These are phyloP conservation scores for Auricularia sp. DNA, from an alignment of 768 basidiomycete species.

Conservation along the genomic window DNA sequence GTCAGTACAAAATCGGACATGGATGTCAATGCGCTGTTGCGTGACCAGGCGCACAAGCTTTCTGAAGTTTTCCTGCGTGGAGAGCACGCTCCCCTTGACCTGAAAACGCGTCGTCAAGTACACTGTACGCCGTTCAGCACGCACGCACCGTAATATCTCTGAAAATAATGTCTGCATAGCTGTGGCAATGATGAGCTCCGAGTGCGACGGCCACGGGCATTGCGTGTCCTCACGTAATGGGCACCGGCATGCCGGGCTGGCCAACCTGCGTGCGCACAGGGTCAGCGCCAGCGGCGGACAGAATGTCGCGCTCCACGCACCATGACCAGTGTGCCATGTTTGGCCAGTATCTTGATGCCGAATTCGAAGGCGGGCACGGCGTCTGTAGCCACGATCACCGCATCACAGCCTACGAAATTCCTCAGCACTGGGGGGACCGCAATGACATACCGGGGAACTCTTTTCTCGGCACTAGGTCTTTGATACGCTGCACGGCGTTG, in stretches of 20 bases:
- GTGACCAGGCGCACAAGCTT: not conserved
- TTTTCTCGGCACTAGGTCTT: not conserved
- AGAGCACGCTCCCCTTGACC: not conserved
- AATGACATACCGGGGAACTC: not conserved
- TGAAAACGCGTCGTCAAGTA: not conserved
- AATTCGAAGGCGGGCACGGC: slow-evolving; percentile 10
- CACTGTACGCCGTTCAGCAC: not conserved
- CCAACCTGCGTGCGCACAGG: not conserved
- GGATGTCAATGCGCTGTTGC: not conserved
- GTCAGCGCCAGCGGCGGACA: not conserved
- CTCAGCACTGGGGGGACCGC: not conserved
- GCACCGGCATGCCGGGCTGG: slow-evolving; percentile 8
- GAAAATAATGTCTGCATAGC: slow-evolving; percentile 5
- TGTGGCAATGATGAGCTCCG: not conserved
- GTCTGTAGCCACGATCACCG: slow-evolving; percentile 12
- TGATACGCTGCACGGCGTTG: not conserved
- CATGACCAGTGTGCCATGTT: slow-evolving; percentile 10
- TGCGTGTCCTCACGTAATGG: not conserved
- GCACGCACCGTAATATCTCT: slow-evolving; percentile 1
- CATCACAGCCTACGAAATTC: slow-evolving; percentile 5
- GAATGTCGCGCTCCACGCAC: not conserved
- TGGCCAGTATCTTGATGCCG: slow-evolving; percentile 7
- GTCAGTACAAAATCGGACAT: not conserved
- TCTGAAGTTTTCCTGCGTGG: not conserved
- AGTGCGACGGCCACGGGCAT: not conserved